Evolutionary conservation across 75 land plant genomes (phyloP), one percentile per base, ranked within the genome.

Genomic region (Ceratopteris richardii): DNA sequence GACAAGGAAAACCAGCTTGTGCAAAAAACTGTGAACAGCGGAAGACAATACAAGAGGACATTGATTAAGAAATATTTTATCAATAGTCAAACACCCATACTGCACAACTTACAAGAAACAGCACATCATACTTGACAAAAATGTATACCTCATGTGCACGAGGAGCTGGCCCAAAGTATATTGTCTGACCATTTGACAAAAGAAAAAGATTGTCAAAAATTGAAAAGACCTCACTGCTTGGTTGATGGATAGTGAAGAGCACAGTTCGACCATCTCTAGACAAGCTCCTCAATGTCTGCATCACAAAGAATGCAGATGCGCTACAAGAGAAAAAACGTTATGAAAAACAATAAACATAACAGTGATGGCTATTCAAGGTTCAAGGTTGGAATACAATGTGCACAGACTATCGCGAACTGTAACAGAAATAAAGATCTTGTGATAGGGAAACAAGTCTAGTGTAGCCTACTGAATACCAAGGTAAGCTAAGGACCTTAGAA

Each of bases 181-280:
- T 79, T 1, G 69, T 59, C 31, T 77, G 66, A 3, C 95, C 95
- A 22, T 77, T 71, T 0, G 95, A 86, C 9, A 89, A 71, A 24
- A 89, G 74, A 22, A 60, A 82, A 33, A 89, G 62, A 60, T 86
- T 80, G 71, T 89, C 95, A 61, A 86, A 86, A 28, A 89, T 79
- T 23, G 82, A 61, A 41, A 86, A 89, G 10, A 86, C 90, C 46
- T 89, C 95, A 61, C 95, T 82, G 55, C 90, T 89, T 18, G 95
- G 95, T 71, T 89, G 95, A 52, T 89, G 95, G 31, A 89, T 77
- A 20, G 95, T 82, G 29, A 80, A 72, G 54, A 89, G 72, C 10
- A 89, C 70, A 0, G 87, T 86, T 48, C 78, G 66, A 2, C 86
- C 86, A 69, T 86, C 90, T 11, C 70, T 65, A 7, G 86, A 76